Evolutionary conservation across 108 stramenopile genomes (phyloP), one percentile per base, ranked within the genome.

Genomic region (Ochromonas danica): DNA sequence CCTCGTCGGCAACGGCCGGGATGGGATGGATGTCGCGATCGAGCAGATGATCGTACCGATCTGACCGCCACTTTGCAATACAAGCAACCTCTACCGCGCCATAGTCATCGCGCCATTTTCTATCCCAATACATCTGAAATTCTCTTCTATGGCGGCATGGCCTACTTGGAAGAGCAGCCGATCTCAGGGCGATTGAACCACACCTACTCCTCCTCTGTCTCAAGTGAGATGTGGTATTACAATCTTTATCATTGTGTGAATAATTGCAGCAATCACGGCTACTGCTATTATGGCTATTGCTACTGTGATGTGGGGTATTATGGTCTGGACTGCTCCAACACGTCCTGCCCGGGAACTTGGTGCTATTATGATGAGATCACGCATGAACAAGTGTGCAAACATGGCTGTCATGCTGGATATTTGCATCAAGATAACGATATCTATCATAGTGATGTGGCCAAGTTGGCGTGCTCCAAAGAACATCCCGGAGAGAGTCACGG

Each of bases 1-100:
- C 91, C 92, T n/a, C 31, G 80, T 63, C 39, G 1, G 17, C 88
- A 84, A 36, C 82, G 89, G 0, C 88, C 88, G 2, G 92, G 92
- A 30, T 94, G 92, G 93, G 93, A 94, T 82, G 92, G 92, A 31
- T 94, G 93, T 70, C 79, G 91, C 3, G 91, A 93, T 61, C 65
- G 84, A 41, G 78, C 27, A 30, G 89, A 90, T 57, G 83, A 79
- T 0, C 40, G 82, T 1, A 40, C 22, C 14, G 87, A 88, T 62
- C 82, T 89, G 6, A 39, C 39, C 33, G 22, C 81, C 0, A 77
- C 41, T 2, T 81, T 89, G 0, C 82, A 86, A 75, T 94, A 89
- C 88, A 77, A 79, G 39, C 71, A 74, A 71, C 93, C 93, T 22
- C 70, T 87, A 1, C 89, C 91, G 3, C 79, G 92, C 17, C 81